Conservation (phyloP, 2,329 filamentous ascomycete genomes). For the Pyricularia sp. region DNA sequence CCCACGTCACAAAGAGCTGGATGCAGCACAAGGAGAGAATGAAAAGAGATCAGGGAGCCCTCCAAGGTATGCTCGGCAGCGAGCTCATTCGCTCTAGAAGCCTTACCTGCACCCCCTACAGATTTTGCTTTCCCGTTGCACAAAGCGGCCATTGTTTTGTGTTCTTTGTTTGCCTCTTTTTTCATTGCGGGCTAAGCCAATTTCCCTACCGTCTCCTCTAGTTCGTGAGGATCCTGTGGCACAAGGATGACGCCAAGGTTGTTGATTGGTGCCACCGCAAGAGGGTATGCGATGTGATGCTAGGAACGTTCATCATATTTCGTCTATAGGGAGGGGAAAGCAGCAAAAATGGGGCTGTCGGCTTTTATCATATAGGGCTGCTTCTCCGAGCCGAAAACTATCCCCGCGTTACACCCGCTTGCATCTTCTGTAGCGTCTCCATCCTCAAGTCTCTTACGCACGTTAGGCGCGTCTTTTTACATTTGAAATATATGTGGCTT, state of each 20-base stretch:
- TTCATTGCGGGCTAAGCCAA: background rate
- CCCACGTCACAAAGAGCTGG: background rate
- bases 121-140: background rate
- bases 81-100: background rate
- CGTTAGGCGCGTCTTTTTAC: background rate
- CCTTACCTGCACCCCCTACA: background rate
- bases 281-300: background rate
- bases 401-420: background rate
- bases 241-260: background rate
- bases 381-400: background rate
- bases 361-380: background rate
- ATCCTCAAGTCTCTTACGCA: background rate
- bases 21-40: background rate
- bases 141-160: background rate
- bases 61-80: background rate
- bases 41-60: background rate
- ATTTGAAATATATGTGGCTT: background rate
- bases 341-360: background rate
- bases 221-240: background rate
- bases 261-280: background rate
- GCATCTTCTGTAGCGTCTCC: background rate
- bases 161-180: background rate
- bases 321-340: background rate
- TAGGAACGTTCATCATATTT: no score
- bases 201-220: background rate